phyloP scores from a whole-genome alignment of 495 filamentous ascomycete genomes.

The Xylaria acuta region DNA sequence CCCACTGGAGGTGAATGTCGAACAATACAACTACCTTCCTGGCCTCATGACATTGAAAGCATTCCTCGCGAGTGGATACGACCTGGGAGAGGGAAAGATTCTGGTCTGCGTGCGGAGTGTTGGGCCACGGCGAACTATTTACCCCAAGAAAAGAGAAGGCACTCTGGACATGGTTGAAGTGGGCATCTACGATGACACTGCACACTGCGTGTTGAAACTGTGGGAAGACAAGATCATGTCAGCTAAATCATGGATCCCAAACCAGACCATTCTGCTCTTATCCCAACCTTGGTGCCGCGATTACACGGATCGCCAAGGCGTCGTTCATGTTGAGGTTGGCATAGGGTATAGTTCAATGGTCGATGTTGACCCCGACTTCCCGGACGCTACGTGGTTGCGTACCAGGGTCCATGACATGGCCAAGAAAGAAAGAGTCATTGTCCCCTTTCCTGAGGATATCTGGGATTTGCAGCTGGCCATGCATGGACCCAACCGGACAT shows the following conservation, averaged over 20 bases:
- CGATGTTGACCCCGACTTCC: conserved; percentile 63
- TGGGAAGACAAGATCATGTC: conserved; percentile 59
- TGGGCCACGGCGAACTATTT: conserved; percentile 57
- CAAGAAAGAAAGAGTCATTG: conserved; percentile 60
- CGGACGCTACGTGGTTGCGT: conserved; percentile 65
- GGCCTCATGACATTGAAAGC: conserved; percentile 62
- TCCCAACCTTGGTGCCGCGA: conserved; percentile 55
- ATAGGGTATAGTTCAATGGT: conserved; percentile 56
- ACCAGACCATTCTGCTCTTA: conserved; percentile 63
- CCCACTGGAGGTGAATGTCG: conserved; percentile 51
- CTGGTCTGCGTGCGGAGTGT: conserved; percentile 64
- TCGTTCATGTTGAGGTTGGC: conserved; percentile 41
- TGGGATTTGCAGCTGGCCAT: conserved; percentile 60
- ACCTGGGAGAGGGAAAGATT: conserved; percentile 53
- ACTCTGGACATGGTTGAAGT: conserved; percentile 57
- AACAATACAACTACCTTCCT: conserved; percentile 43
- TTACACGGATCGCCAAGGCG: conserved; percentile 33
- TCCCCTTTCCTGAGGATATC: conserved; percentile 56
- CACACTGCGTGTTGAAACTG: conserved; percentile 57
- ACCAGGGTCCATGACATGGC: conserved; percentile 54
- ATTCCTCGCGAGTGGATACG: conserved; percentile 59
- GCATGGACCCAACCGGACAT: conserved; percentile 50
- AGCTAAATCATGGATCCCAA: conserved; percentile 57
- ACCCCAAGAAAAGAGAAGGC: conserved; percentile 50
- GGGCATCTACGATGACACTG: conserved; percentile 66